Evolutionary conservation across 1,284 basidiomycete genomes (phyloP), one percentile per base, ranked within the genome.

Genomic region (Cryptococcus sp.): DNA sequence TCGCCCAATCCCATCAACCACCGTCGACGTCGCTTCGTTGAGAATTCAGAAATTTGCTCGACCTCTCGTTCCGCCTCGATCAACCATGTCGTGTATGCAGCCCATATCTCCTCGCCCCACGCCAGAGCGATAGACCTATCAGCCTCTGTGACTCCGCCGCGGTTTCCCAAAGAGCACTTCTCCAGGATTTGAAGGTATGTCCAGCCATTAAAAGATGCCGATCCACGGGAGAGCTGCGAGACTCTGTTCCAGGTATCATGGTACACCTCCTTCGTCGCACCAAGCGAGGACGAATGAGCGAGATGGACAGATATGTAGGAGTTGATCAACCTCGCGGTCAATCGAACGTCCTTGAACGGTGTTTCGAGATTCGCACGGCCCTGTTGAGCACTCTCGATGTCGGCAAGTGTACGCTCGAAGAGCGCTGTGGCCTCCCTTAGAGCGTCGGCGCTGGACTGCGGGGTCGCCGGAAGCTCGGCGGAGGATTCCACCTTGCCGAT

Each of bases 291-390:
- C 16, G 78, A 67, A 71, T 81, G 80, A 55, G 74, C 64, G 53
- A 79, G 74, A 65, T 88, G 84, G 0, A 93, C 87, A 2, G 89
- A 85, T 41, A 97, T 78, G 72, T 91, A 97, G 1, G 92, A 85
- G 70, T 91, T 91, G 64, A 94, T 71, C 8, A 97, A 82, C 1
- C 84, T 81, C 0, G 88, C 67, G 0, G 86, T 85, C 31, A 88
- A 70, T 3, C 74, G 57, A 31, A 95, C 90, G 47, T 81, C 71
- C 2, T 76, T 74, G 74, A 97, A 90, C 54, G 79, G 61, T 8
- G 58, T 45, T 39, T 54, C 59, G 11, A 17, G 46, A 5, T 39
- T 8, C 2, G 38, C 44, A 27, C 27, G 83, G 64, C 57, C 59
- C 20, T 48, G 52, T 19, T 13, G 22, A 40, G 52, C 23, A 0